phyloP scores from a whole-genome alignment of 192 early-diverging fungal species.

The Backusella circina region DNA sequence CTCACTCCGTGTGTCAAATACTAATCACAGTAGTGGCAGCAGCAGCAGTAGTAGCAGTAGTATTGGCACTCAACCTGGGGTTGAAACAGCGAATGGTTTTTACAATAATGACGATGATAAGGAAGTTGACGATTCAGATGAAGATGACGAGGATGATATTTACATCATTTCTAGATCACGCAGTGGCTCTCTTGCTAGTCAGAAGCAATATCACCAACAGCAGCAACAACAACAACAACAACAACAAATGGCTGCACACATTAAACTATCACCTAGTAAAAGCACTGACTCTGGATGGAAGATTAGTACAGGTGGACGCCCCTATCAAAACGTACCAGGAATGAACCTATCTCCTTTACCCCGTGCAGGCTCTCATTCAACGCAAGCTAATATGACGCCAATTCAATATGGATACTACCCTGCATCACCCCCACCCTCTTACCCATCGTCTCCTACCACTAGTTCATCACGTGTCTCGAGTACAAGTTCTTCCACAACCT shows the following conservation, averaged over 20 bases:
- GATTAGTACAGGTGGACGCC: constrained; percentile 2
- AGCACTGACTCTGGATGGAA: constrained; percentile 5
- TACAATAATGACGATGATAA: constrained; percentile 19
- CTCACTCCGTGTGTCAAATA: constrained; percentile 9
- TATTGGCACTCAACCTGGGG: background rate
- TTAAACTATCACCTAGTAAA: background rate
- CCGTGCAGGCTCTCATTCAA: constrained; percentile 3
- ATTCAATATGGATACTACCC: constrained; percentile 32
- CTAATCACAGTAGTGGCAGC: too few relatives aligned
- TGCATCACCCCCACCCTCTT: constrained; percentile 47
- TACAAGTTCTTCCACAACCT: background rate
- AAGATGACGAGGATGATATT: background rate
- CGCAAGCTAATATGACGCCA: background rate
- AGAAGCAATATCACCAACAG: constrained; percentile 4
- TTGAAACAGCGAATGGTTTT: background rate
- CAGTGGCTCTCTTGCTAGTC: constrained; percentile 2
- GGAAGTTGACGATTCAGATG: constrained; percentile 26
- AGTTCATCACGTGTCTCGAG: constrained; percentile 29
- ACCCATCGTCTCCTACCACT: constrained; percentile 36
- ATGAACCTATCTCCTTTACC: constrained; percentile 33
- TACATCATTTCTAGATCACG: constrained; percentile 10
- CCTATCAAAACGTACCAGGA: constrained; percentile 17
- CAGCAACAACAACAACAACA: background rate
- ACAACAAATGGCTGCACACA: background rate
- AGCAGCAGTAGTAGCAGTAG: background rate